Percentiles rank a stretch among this genome's conserved stretches.
Evolutionary conservation across 148 eudicot species (phyloP).

Genomic region (Rhododendron kiyosumense): DNA sequence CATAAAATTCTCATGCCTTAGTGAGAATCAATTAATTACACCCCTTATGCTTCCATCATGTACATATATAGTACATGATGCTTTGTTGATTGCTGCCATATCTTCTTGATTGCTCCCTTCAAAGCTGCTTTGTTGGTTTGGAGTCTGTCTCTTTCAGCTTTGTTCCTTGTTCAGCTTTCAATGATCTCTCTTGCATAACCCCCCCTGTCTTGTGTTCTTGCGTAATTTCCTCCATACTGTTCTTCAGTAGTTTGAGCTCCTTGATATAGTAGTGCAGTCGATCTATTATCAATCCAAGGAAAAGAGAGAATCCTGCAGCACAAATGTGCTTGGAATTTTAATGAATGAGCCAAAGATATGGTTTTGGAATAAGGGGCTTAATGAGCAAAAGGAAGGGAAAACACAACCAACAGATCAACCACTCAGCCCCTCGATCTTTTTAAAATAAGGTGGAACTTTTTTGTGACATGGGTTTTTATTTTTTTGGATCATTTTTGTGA

Average conservation of each 20-base stretch:
- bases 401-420: no score
- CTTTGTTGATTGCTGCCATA: no score
- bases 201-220: neutral
- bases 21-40: neutral
- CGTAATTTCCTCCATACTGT: neutral
- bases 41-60: neutral
- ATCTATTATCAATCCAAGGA: constrained; percentile 16
- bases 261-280: constrained; percentile 10
- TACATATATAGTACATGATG: neutral
- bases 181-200: neutral
- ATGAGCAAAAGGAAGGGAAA: neutral
- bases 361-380: neutral
- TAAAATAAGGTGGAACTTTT: no score
- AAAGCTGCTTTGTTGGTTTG: neutral
- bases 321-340: neutral
- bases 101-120: neutral
- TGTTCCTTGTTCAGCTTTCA: neutral
- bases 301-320: constrained; percentile 17
- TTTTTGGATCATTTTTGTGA: no score
- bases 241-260: neutral
- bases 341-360: neutral
- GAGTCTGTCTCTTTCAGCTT: neutral
- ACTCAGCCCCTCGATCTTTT: neutral
- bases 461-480: no score
- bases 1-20: neutral